Base-by-base conservation (phyloP, 1,284 basidiomycete genomes). In the Marasmius fiardii region DNA sequence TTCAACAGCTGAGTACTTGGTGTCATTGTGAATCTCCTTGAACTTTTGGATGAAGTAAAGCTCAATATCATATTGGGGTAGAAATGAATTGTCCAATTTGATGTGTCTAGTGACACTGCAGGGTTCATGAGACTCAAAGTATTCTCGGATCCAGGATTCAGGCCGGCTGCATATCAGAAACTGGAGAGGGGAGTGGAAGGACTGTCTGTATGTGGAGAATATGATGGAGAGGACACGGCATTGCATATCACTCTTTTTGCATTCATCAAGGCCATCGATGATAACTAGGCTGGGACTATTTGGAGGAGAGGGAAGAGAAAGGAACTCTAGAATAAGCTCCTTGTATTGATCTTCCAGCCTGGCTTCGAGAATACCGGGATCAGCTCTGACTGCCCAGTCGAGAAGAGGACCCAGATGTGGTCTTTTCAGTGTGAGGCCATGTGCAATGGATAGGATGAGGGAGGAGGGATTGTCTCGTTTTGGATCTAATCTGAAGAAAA, bases 121-220 rank as follows among this genome's bases (percentile, higher is more conserved):
- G 18, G 26, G 11, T 7, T 16, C n/a, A 2, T 4, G 11, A 16
- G 1, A 16, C n/a, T 1, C 20, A 2, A 10, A n/a, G 2, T 7
- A 16, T 41, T 10, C 39, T 16, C 2, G 39, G 35, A 68, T 65
- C 37, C 63, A 63, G 0, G 63, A 59, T 49, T 66, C 65, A 4
- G 66, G 66, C 7, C 64, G 58, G 26, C 62, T 62, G 8, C 61
- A 58, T 24, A 68, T 61, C 54, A 68, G 60, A 53, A 67, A 64
- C 47, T 61, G 61, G 2, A 68, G 55, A 2, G 66, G 66, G 0
- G 64, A 16, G 7, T 4, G 39, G 14, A 16, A 20, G 7, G 16
- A n/a, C 39, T 20, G 4, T n/a, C n/a, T 6, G 4, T 7, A 41
- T 16, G 14, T 7, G 20, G 39, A 7, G 1, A 41, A 41, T 5